Conservation (phyloP, 306 rosid genomes). For the Senna siamea region DNA sequence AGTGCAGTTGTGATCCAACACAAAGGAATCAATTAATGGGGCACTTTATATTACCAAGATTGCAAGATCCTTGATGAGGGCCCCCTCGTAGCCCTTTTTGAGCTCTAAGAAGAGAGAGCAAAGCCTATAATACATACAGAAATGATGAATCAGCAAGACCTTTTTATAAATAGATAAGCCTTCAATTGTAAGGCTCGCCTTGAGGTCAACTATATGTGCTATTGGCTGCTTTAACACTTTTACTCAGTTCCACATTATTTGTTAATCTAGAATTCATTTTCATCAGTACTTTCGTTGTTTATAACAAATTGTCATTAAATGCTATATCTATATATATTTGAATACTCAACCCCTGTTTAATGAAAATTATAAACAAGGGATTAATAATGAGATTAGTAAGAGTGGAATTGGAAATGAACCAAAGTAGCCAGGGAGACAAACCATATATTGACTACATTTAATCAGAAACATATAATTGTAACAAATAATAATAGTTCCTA, state of each 20-base stretch:
- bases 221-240: constrained; percentile 24
- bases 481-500: no score
- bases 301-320: no score
- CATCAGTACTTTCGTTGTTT: no score
- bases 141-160: constrained; percentile 37
- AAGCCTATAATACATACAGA: not conserved
- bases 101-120: not conserved
- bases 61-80: constrained; percentile 45
- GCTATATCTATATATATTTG: no score
- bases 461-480: no score
- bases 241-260: not conserved
- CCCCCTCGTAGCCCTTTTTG: constrained; percentile 6
- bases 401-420: no score
- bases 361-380: no score
- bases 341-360: no score
- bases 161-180: constrained; percentile 30
- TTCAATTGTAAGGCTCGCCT: not conserved
- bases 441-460: no score
- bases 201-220: constrained; percentile 36
- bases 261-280: not conserved
- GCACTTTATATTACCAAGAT: constrained; percentile 23
- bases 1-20: no score
- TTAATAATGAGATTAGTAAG: no score
- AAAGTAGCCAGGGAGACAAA: no score
- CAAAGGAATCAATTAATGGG: constrained; percentile 25